phyloP scores from a whole-genome alignment of 2,329 filamentous ascomycete species.

The Epichloe festucae region DNA sequence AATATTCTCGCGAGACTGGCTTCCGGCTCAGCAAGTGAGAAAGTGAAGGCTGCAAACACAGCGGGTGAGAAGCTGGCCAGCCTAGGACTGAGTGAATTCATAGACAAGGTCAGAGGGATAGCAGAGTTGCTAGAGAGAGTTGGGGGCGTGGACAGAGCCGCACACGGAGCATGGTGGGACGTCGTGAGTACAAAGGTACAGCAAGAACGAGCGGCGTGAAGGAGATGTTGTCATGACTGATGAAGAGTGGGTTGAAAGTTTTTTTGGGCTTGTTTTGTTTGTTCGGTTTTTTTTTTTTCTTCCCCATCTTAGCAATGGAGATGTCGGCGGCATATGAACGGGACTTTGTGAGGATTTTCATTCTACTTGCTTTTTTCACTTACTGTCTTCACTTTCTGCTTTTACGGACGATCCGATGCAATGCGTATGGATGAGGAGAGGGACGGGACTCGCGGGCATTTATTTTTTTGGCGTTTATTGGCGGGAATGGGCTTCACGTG shows the following conservation, averaged over 20 bases:
- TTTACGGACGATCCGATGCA: no score
- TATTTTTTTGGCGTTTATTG: no score
- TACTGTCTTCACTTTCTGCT: no score
- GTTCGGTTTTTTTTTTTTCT: no score
- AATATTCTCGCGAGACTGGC: constrained; percentile 54
- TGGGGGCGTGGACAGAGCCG: constrained; percentile 52
- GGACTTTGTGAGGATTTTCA: no score
- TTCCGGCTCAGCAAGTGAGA: constrained; percentile 55
- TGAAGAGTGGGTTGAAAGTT: background rate
- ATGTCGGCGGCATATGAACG: no score
- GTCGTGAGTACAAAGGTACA: constrained; percentile 44
- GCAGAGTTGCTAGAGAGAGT: constrained; percentile 55
- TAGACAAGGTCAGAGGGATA: constrained; percentile 53
- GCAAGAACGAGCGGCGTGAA: constrained; percentile 19
- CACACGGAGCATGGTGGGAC: constrained; percentile 61
- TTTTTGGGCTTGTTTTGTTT: no score
- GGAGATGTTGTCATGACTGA: background rate
- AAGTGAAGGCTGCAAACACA: constrained; percentile 54
- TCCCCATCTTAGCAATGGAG: background rate
- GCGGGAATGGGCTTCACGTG: no score
- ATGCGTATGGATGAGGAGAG: no score
- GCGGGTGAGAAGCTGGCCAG: constrained; percentile 57
- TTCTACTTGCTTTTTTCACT: no score
- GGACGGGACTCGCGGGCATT: no score
- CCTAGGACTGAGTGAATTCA: constrained; percentile 61